phyloP scores from a whole-genome alignment of 768 basidiomycete species.

The Russula emetica region DNA sequence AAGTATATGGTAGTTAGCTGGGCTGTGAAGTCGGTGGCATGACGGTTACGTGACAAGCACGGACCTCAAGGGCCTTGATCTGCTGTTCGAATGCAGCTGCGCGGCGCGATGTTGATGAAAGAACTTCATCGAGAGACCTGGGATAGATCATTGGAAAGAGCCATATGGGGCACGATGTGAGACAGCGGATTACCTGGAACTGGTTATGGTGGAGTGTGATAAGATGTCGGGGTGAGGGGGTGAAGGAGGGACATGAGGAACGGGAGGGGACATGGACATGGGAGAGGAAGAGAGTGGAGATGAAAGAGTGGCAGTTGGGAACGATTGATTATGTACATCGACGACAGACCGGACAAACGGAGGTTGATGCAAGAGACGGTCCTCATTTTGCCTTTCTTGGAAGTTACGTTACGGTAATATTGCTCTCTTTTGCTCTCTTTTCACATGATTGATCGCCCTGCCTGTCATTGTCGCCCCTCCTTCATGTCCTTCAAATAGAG shows the following conservation, averaged over 20 bases:
- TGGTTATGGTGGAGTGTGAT: not conserved
- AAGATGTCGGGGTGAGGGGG: not conserved
- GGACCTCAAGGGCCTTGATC: constrained; percentile 22
- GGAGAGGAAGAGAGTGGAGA: not conserved
- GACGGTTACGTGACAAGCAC: not conserved
- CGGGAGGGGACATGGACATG: constrained; percentile 13
- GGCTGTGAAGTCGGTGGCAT: not conserved
- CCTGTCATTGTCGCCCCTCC: too few relatives aligned
- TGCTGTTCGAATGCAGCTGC: constrained; percentile 16
- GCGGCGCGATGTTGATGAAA: constrained; percentile 12
- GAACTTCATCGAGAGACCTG: constrained; percentile 2
- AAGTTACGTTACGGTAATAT: too few relatives aligned
- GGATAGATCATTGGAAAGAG: not conserved
- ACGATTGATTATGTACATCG: constrained; percentile 19
- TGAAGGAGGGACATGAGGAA: not conserved
- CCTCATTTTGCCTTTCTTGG: constrained; percentile 11
- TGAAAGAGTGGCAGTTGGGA: not conserved
- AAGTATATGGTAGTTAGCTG: too few relatives aligned
- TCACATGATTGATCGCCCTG: not conserved
- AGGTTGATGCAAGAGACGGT: not conserved
- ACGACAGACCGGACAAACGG: not conserved
- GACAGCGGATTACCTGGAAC: not conserved
- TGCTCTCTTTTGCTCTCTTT: too few relatives aligned
- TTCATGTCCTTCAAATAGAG: not conserved
- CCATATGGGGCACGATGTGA: too few relatives aligned